Conservation (phyloP, 345 rosid species). For the Isatis tinctoria region DNA sequence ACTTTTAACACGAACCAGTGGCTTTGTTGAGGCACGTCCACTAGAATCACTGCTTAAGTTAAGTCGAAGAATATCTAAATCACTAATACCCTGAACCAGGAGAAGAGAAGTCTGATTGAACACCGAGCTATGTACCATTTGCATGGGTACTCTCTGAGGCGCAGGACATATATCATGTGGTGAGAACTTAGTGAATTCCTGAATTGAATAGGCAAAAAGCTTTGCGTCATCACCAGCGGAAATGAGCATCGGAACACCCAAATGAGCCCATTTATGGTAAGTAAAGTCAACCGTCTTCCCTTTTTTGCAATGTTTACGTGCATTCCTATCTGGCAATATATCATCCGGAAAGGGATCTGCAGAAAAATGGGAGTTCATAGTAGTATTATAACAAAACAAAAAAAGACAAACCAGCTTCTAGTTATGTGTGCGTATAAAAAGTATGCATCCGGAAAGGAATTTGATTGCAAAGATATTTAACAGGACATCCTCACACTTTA, state of each 20-base stretch:
- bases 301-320: constrained; percentile 37
- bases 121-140: constrained; percentile 53
- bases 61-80: constrained; percentile 69
- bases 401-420: background rate
- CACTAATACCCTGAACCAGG: constrained; percentile 62
- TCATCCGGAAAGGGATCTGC: constrained; percentile 65
- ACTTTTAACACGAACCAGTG: constrained; percentile 67
- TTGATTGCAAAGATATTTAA: background rate
- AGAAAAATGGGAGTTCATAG: background rate
- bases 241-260: constrained; percentile 94
- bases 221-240: constrained; percentile 97
- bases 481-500: background rate
- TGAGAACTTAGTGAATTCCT: constrained; percentile 79
- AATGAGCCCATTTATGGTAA: constrained; percentile 82
- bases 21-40: constrained; percentile 54
- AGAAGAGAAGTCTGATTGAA: constrained; percentile 60
- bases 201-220: constrained; percentile 83
- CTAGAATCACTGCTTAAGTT: constrained; percentile 33
- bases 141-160: constrained; percentile 84
- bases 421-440: background rate
- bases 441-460: background rate
- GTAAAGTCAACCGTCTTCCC: constrained; percentile 60
- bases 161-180: constrained; percentile 98
- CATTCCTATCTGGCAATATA: constrained; percentile 19
- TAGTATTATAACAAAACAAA: background rate